Conservation (phyloP, 2,329 filamentous ascomycete genomes). For the Penicillium vulpinum region DNA sequence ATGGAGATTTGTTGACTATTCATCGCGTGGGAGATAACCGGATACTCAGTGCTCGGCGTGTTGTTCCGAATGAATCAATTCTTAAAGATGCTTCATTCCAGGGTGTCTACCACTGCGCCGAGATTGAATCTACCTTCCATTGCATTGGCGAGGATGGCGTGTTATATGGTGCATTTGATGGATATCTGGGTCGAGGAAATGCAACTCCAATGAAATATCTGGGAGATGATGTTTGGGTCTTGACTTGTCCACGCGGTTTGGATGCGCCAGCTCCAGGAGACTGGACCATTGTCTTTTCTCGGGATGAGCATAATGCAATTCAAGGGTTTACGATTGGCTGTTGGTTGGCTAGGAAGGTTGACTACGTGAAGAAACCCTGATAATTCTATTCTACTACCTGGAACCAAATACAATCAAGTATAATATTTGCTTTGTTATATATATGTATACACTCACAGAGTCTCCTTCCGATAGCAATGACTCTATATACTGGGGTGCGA, state of each 20-base stretch:
- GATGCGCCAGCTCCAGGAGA: constrained; percentile 46
- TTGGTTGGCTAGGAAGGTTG: constrained; percentile 41
- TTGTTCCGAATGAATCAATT: constrained; percentile 12
- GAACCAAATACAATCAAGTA: neutral
- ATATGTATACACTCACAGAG: neutral
- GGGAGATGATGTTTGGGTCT: constrained; percentile 42
- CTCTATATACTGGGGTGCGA: no score
- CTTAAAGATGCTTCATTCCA: constrained; percentile 12
- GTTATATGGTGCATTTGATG: constrained; percentile 47
- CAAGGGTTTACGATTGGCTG: constrained; percentile 40
- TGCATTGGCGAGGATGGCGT: constrained; percentile 37
- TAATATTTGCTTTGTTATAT: neutral
- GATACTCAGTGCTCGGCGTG: constrained; percentile 24
- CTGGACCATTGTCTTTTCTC: constrained; percentile 45
- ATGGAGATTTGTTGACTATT: constrained; percentile 32
- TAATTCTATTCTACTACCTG: neutral
- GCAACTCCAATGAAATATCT: constrained; percentile 40
- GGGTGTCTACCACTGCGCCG: constrained; percentile 39
- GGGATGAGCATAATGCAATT: constrained; percentile 26
- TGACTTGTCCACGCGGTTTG: constrained; percentile 43
- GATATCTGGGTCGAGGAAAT: constrained; percentile 44
- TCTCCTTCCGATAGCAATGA: no score
- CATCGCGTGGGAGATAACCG: constrained; percentile 33
- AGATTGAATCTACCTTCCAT: constrained; percentile 41
- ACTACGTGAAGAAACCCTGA: constrained; percentile 15